These are phyloP conservation scores for Trypanosomatidae sp. DNA, from an alignment of 208 protist species.

Conservation along the genomic window DNA sequence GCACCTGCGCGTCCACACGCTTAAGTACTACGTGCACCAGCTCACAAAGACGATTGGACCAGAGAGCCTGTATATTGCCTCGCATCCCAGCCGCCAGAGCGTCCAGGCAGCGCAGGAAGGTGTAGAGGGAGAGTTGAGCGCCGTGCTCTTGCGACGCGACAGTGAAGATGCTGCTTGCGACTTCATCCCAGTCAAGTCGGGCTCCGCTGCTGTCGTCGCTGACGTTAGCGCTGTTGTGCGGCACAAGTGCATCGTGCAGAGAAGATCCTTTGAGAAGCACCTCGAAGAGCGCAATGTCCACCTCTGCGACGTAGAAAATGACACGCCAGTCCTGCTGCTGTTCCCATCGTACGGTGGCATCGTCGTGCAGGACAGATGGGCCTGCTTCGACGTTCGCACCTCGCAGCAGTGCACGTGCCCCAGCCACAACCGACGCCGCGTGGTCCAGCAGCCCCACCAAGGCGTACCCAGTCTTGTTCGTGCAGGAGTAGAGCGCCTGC, in stretches of 20 bases:
- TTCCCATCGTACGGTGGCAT: neutral
- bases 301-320: conserved; percentile 11
- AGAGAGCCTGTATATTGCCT: neutral
- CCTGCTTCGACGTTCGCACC: neutral
- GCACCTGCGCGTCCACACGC: neutral
- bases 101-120: conserved; percentile 20
- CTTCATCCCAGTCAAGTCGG: conserved; percentile 15
- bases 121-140: conserved; percentile 11
- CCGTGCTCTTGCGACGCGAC: neutral
- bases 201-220: neutral
- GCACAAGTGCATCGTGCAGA: conserved; percentile 6
- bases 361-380: neutral
- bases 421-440: conserved; percentile 3
- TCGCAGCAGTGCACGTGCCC: conserved; percentile 5
- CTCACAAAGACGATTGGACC: conserved; percentile 2
- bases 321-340: conserved; percentile 15
- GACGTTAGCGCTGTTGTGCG: neutral
- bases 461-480: conserved; percentile 12
- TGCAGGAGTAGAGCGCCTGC: conserved; percentile 29
- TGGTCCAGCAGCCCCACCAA: conserved; percentile 28
- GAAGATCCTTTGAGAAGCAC: conserved; percentile 1
- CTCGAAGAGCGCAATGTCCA: conserved; percentile 14
- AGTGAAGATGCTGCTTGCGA: conserved; percentile 1
- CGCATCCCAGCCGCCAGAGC: conserved; percentile 15
- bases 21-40: conserved; percentile 7